Evolutionary conservation across 768 basidiomycete species (phyloP), one percentile per base, ranked within the genome.

Genomic region (Coprinellus aureogranulatus): DNA sequence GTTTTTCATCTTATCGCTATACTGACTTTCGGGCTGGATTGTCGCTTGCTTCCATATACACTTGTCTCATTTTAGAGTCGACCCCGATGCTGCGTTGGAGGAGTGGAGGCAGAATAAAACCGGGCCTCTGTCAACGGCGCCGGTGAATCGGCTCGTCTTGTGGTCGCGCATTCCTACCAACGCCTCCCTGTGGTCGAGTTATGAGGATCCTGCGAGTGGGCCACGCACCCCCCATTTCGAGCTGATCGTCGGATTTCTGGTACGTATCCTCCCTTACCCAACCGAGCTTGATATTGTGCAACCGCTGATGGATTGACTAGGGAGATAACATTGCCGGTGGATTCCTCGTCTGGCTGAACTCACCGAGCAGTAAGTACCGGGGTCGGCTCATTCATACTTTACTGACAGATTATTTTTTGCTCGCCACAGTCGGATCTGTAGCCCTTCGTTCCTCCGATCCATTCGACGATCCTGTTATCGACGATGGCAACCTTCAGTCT

Each of bases 121-220:
- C 1, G 68, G 67, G 4, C 66, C 67, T 4, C 27, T 67, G 37
- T n/a, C n/a, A n/a, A 62, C 63, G 2, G 61, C 59, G 23, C 46
- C 57, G 2, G 55, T 57, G 2, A 64, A 65, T 28, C 66, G 66
- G 11, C 48, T 23, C 22, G 50, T 68, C 23, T 54, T 59, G 3
- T 71, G 60, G 59, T 48, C 61, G 23, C 64, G 70, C 11, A 48
- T 71, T 8, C 59, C 62, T 0, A 48, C 63, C 1, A 61, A 63
- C 27, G 63, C 65, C 2, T 23, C 59, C 5, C 62, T 65, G 10
- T 61, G 67, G 23, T 57, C 60, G 18, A 51, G 26, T 1, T 64
- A 60, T 40, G 44, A 34, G 8, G 67, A 70, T 34, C 68, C 68
- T 28, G 56, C 68, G 0, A 58, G 67, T 20, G 68, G 68, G 9